Conservation (phyloP, 2,329 filamentous ascomycete species). For the Allantophomopsis lycopodina region DNA sequence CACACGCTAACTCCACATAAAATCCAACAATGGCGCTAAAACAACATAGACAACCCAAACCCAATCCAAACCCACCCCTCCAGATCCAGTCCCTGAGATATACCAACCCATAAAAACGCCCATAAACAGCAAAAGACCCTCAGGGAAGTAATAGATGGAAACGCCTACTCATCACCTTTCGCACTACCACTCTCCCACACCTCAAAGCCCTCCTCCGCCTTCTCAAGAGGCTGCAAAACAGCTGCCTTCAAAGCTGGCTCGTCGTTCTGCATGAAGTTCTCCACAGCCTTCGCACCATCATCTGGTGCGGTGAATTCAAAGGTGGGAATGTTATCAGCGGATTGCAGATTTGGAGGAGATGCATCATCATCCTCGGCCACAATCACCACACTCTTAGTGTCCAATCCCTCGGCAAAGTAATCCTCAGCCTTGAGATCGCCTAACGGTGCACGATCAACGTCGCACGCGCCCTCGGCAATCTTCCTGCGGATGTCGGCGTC, state of each 20-base stretch:
- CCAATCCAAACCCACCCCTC: too few species aligned
- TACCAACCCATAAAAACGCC: neutral
- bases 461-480: conserved; percentile 38
- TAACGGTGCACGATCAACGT: conserved; percentile 50
- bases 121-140: neutral
- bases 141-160: neutral
- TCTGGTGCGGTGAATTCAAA: conserved; percentile 14
- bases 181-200: conserved; percentile 59
- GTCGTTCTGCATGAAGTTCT: conserved; percentile 24
- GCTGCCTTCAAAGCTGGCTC: conserved; percentile 26
- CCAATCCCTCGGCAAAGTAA: conserved; percentile 53
- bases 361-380: conserved; percentile 46
- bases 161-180: conserved; percentile 30
- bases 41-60: too few species aligned
- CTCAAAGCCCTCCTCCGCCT: conserved; percentile 46
- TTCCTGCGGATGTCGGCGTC: conserved; percentile 12
- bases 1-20: too few species aligned
- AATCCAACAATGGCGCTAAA: too few species aligned
- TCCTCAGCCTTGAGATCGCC: conserved; percentile 54
- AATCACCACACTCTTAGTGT: conserved; percentile 46
- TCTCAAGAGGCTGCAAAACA: conserved; percentile 39
- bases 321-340: conserved; percentile 14
- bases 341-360: conserved; percentile 19
- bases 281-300: conserved; percentile 16
- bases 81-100: too few species aligned